Evolutionary conservation across 345 rosid genomes (phyloP), one percentile per base, ranked within the genome.

Genomic region (Ailanthus altissimus): DNA sequence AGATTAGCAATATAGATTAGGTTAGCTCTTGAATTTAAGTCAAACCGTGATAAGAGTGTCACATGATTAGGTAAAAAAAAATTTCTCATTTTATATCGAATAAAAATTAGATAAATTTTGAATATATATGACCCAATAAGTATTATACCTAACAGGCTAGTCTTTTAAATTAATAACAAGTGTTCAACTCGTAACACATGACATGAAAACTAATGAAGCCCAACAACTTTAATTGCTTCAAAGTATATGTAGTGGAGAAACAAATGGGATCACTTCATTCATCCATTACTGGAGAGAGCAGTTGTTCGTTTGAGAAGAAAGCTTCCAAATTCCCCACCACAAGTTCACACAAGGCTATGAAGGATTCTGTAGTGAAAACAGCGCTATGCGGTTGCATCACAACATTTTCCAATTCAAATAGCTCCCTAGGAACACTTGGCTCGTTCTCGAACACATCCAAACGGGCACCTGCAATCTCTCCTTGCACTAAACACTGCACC

Each of bases 401-500:
- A 32, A 86, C 90, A 62, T 83, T 85, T 32, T 88, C 86, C 81
- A 86, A 57, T 8, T 51, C 73, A 45, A 77, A 78, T 1, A 88
- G 81, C 71, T 85, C 85, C 50, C 76, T 3, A 49, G 90, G 87
- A 64, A 88, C 86, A 58, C 64, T 2, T 23, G 91, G 91, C 75
- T 89, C 93, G 32, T 86, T 60, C 84, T 88, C 89, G 54, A 88
- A 89, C 77, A 89, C 93, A 76, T 89, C 93, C 70, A 89, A 75
- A 2, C 93, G 91, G 47, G 91, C 90, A 2, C 91, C 93, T 43
- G 76, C 79, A 36, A 88, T 85, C 65, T 89, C 83, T 57, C 87
- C 85, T 32, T 78, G 76, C 43, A 82, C 75, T 78, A 89, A 75
- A 56, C 85, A 82, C 71, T 76, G 72, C 62, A 87, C 90, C 81